Base-by-base conservation (phyloP, 2,329 filamentous ascomycete species). In the Lachnellula occidentalis region DNA sequence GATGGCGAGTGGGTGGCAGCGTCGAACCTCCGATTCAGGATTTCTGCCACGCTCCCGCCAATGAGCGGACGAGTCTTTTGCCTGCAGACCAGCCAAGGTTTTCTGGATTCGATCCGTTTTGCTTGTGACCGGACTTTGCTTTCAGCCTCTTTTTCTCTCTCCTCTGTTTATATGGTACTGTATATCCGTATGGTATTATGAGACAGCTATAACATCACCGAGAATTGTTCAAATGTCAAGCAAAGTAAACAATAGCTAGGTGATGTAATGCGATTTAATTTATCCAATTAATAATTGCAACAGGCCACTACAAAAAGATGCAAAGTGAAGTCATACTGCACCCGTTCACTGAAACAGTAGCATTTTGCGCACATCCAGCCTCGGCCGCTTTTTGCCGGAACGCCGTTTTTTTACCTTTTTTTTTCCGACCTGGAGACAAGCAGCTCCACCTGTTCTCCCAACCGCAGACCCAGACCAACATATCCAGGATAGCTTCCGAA, bases 341-440 rank as follows among this genome's bases (percentile, higher is more conserved):
- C 11, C n/a, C 19, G 36, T 53, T 41, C 34, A 45, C 39, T 41
- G 17, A 24, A 22, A 3, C 43, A 37, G 43, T 41, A 46, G 14
- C 4, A 21, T 2, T 22, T 49, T 31, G 27, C 27, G 6, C n/a
- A 45, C 15, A 31, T 22, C 22, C 55, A 57, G 55, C 55, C 55
- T 54, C 48, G 55, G 43, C 43, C 21, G 43, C 43, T 17, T 46
- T 21, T 46, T 42, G 24, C 49, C 45, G 31, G 36, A 42, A 39
- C 41, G 34, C 50, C 34, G 48, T 47, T 4, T 31, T 31, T 27
- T 15, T 36, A 19, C 17, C 22, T 17, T 45, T 34, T 50, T 43
- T 55, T 54, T 45, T 49, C 45, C 17, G 49, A 49, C 49, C 52
- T 58, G 45, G 39, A 55, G 49, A 55, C 53, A 49, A 53, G 37